Evolutionary conservation across 1,139 yeast species (phyloP).

Genomic region (Magnusiomyces sp.): DNA sequence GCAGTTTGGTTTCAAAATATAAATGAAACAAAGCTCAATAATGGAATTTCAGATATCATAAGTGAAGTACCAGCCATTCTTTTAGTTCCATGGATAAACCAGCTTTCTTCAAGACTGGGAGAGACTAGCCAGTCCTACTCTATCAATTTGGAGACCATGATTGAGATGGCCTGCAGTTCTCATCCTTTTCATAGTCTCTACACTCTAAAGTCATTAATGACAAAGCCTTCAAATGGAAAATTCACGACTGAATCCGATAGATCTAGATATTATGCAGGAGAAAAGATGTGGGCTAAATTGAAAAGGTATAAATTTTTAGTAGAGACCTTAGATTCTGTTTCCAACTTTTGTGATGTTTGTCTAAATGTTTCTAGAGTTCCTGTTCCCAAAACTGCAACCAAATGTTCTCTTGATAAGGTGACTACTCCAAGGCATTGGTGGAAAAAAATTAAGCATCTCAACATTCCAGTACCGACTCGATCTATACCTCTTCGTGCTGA

Average conservation of each 20-base stretch:
- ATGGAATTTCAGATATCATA: conserved; percentile 20
- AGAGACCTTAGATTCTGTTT: conserved; percentile 36
- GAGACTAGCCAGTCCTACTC: conserved; percentile 41
- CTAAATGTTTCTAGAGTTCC: conserved; percentile 39
- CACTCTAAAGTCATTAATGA: conserved; percentile 26
- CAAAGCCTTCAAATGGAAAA: conserved; percentile 7
- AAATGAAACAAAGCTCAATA: conserved; percentile 33
- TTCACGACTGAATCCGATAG: conserved; percentile 6
- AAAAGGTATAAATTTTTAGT: conserved; percentile 2
- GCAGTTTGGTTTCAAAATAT: conserved; percentile 77
- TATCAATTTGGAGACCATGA: conserved; percentile 40
- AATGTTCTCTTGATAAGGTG: background rate
- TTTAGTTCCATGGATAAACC: conserved; percentile 75
- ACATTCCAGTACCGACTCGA: conserved; percentile 65
- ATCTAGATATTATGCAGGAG: conserved; percentile 19
- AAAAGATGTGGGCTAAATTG: conserved; percentile 15
- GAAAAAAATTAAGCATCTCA: conserved; percentile 41
- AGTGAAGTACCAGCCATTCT: conserved; percentile 50
- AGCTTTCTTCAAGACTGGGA: conserved; percentile 64
- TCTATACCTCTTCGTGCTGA: conserved; percentile 37
- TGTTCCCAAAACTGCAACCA: conserved; percentile 1
- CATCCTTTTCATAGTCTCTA: conserved; percentile 80
- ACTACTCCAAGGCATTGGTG: conserved; percentile 37
- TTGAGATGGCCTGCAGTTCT: conserved; percentile 43
- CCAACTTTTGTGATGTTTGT: conserved; percentile 43